Evolutionary conservation across 176 grass and related monocot genomes (phyloP).

Genomic region (Oryza punctata): DNA sequence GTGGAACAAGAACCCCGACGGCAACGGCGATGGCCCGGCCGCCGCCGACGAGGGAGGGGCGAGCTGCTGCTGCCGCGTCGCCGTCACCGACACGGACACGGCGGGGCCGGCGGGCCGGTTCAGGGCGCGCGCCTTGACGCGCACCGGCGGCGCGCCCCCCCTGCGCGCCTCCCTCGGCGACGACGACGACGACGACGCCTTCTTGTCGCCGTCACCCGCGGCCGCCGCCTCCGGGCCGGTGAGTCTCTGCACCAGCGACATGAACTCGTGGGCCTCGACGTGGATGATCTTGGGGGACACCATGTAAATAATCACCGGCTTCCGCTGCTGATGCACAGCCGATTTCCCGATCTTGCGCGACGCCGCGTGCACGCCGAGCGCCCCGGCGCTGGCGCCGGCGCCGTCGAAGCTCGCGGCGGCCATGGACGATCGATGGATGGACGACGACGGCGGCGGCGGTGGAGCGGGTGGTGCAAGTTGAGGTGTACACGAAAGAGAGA

Average conservation of each 20-base stretch:
- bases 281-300: slow-evolving; percentile 88
- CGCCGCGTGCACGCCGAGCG: slow-evolving; percentile 54
- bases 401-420: slow-evolving; percentile 41
- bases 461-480: slow-evolving; percentile 40
- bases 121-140: slow-evolving; percentile 71
- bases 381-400: background rate
- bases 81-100: slow-evolving; percentile 56
- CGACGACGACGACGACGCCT: slow-evolving; percentile 14
- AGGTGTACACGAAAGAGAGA: slow-evolving; percentile 11
- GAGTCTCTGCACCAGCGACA: slow-evolving; percentile 86
- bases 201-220: background rate
- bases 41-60: background rate
- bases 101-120: slow-evolving; percentile 39
- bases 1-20: slow-evolving; percentile 56
- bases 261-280: slow-evolving; percentile 84
- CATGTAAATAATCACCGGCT: slow-evolving; percentile 90
- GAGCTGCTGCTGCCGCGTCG: slow-evolving; percentile 39
- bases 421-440: slow-evolving; percentile 9
- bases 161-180: background rate
- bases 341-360: slow-evolving; percentile 73
- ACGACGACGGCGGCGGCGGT: background rate
- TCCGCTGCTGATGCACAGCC: slow-evolving; percentile 20
- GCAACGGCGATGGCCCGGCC: slow-evolving; percentile 27
- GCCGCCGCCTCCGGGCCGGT: slow-evolving; percentile 58
- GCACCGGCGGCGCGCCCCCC: slow-evolving; percentile 42